Evolutionary conservation across 176 grass and related monocot genomes (phyloP).

Genomic region (Oryza meyeriana): DNA sequence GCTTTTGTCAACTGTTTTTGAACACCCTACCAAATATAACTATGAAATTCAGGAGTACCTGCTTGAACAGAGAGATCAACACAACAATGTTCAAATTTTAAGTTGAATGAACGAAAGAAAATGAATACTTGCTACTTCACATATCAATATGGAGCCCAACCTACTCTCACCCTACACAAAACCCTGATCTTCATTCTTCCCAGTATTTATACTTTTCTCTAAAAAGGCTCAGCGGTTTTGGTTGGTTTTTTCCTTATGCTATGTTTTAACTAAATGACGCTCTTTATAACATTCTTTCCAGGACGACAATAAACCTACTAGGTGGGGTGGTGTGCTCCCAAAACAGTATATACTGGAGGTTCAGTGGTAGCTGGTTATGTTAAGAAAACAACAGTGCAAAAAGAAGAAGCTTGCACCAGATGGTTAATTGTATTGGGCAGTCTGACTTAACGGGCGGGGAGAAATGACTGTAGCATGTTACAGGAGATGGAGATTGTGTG

Average conservation of each 20-base stretch:
- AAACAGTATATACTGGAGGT: too few relatives aligned
- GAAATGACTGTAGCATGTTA: background rate
- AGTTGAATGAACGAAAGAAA: background rate
- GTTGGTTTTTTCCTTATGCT: background rate
- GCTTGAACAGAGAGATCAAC: conserved; percentile 3
- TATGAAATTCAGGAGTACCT: background rate
- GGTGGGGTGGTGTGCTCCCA: too few relatives aligned
- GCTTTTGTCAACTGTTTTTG: background rate
- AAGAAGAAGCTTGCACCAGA: background rate
- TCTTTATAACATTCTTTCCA: background rate
- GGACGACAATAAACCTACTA: background rate
- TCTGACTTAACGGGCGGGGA: background rate
- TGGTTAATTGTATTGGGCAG: background rate
- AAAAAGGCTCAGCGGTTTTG: background rate
- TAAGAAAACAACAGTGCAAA: background rate
- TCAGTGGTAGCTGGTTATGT: too few relatives aligned
- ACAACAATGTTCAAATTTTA: background rate
- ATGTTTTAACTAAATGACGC: background rate
- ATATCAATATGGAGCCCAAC: background rate
- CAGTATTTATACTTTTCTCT: background rate
- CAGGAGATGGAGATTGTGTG: too few relatives aligned
- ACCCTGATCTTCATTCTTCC: background rate
- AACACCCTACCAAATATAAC: background rate
- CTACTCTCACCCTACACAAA: background rate
- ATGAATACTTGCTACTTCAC: background rate